Conservation (phyloP, 2,329 filamentous ascomycete species). For the Didymella arachidicola region DNA sequence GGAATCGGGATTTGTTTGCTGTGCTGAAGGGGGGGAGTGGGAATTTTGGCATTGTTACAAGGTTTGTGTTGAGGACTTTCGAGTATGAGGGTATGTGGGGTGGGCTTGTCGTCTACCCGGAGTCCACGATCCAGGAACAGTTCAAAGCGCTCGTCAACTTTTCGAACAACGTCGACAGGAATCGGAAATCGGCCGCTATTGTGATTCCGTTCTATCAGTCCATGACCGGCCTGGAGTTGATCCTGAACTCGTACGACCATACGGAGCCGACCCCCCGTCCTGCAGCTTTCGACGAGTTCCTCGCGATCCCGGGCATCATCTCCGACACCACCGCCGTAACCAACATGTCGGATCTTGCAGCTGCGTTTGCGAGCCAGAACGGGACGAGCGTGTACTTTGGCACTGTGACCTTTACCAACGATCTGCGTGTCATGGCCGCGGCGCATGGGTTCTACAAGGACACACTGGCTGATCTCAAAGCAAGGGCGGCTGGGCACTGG, state of each 20-base stretch:
- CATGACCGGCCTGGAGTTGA: conserved; percentile 19
- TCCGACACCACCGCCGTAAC: conserved; percentile 34
- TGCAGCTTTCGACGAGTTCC: conserved; percentile 32
- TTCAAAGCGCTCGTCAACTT: conserved; percentile 37
- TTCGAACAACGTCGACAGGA: conserved; percentile 26
- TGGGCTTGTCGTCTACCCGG: conserved; percentile 40
- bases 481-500: conserved; percentile 42
- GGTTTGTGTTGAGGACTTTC: conserved; percentile 36
- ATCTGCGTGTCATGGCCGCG: conserved; percentile 47
- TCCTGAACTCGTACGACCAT: conserved; percentile 37
- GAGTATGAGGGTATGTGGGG: conserved; percentile 44
- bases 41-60: conserved; percentile 49
- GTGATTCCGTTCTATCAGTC: conserved; percentile 33
- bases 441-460: conserved; percentile 53
- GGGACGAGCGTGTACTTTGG: conserved; percentile 33
- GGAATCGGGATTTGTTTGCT: conserved; percentile 40
- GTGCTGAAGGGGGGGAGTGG: conserved; percentile 47
- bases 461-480: conserved; percentile 47
- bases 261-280: conserved; percentile 29
- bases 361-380: conserved; percentile 27
- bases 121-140: conserved; percentile 26
- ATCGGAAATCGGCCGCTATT: conserved; percentile 29
- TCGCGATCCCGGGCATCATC: conserved; percentile 35
- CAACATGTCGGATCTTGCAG: conserved; percentile 36
- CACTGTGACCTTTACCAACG: conserved; percentile 45